Base-by-base conservation (phyloP, 2,329 filamentous ascomycete genomes). In the Peltaster fructicola region DNA sequence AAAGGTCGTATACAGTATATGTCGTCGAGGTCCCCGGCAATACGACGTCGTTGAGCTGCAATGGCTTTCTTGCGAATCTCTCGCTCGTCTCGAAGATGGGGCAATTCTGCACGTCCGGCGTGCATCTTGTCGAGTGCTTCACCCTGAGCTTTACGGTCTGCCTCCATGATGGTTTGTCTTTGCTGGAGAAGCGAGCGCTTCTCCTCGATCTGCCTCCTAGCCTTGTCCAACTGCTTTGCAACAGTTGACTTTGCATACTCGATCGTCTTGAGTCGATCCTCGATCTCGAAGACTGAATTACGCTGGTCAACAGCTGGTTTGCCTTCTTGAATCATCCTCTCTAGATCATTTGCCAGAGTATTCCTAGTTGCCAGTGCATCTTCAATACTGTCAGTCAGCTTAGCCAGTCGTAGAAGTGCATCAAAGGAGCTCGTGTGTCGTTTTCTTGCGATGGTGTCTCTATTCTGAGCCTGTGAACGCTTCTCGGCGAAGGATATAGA, bases 341-440 rank as follows among this genome's bases (percentile, higher is more conserved):
- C 78, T 35, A 93, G 90, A 35, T 92, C 79, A n/a, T 63, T 54
- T 23, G 79, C 70, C 6, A 95, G 60, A 26, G 64, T 63, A 31
- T 77, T 69, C 8, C 77, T 70, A 0, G 80, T 90, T 2, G 72
- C 67, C 7, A 92, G 55, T 2, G 82, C 82, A 49, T 95, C 85
- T 45, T 90, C 81, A 13, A 93, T 79, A 27, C 82, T 91, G 45
- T 77, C 79, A 34, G 92, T 81, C 9, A 95, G 61, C 30, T 84
- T 92, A 5, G 79, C 74, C 7, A 95, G 61, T 31, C 78, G 74
- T 73, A 93, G 85, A 11, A 95, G 59, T 2, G 78, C 70, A 42
- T 81, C 82, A 48, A 91, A 93, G 0, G 82, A 82, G 0, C 81
- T 82, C 0, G 76, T 82, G 0, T 65, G 44, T n/a, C 65, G 55